phyloP scores from a whole-genome alignment of 148 eudicot species.

The Heliosperma pusillum region DNA sequence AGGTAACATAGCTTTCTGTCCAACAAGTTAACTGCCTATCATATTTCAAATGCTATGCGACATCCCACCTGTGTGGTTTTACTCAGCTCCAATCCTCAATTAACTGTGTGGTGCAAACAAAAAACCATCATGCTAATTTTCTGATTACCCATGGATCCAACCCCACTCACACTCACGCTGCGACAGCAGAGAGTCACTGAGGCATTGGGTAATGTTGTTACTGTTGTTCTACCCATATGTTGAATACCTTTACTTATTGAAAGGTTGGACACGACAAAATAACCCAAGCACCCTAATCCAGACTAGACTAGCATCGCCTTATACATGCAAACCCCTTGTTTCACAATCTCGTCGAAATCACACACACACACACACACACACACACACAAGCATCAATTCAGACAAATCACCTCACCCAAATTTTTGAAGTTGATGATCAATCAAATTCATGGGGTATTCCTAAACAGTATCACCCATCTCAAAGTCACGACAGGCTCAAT shows the following conservation, averaged over 20 bases:
- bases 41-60: neutral
- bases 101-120: neutral
- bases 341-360: no score
- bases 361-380: neutral
- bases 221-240: neutral
- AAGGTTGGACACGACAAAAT: neutral
- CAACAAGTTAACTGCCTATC: neutral
- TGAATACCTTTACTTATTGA: neutral
- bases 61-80: neutral
- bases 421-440: no score
- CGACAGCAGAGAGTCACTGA: no score
- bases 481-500: no score
- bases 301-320: neutral
- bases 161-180: neutral
- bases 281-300: constrained; percentile 3
- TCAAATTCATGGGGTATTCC: no score
- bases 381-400: neutral
- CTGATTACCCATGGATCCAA: neutral
- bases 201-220: no score
- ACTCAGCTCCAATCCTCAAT: neutral
- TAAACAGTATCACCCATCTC: no score
- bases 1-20: neutral
- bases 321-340: no score
- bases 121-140: neutral
- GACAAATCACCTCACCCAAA: neutral